Percentiles rank a stretch among this genome's conserved stretches.
Evolutionary conservation across 257 asterid species (phyloP).

Genomic region (Lycium ferocissimum): DNA sequence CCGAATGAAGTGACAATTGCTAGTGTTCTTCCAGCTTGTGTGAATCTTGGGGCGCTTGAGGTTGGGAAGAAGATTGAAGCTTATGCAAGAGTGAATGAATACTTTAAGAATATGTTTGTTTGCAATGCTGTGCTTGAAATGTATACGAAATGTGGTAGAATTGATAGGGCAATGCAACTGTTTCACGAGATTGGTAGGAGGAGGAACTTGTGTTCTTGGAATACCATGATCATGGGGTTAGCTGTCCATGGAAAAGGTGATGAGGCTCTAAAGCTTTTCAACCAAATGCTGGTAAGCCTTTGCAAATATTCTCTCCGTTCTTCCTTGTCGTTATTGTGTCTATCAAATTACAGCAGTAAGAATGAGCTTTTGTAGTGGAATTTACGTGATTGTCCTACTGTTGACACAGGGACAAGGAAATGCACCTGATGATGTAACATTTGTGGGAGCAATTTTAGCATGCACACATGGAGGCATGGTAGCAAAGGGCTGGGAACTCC

Average conservation of each 20-base stretch:
- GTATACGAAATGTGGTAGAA: conserved; percentile 75
- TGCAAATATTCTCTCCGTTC: background rate
- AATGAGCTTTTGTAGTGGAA: background rate
- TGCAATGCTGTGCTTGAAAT: conserved; percentile 72
- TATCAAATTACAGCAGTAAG: background rate
- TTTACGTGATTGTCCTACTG: conserved; percentile 27
- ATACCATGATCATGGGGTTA: conserved; percentile 85
- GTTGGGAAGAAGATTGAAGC: conserved; percentile 79
- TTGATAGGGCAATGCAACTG: conserved; percentile 66
- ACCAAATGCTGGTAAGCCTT: conserved; percentile 66
- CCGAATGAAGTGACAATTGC: conserved; percentile 89
- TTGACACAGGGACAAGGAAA: conserved; percentile 57
- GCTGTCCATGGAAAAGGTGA: conserved; percentile 79
- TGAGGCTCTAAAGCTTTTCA: conserved; percentile 62
- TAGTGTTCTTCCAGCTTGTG: conserved; percentile 91
- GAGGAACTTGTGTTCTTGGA: conserved; percentile 82
- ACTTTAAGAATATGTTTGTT: conserved; percentile 61
- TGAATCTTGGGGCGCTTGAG: conserved; percentile 84
- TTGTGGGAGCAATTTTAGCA: conserved; percentile 82
- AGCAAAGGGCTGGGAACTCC: conserved; percentile 55
- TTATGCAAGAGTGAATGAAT: conserved; percentile 68
- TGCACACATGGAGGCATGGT: conserved; percentile 89
- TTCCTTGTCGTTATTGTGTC: background rate
- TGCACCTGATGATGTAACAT: conserved; percentile 82
- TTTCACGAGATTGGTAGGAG: conserved; percentile 64